A percentile compares a stretch with the other conserved stretches of the same genome.
Conservation (phyloP, 306 rosid genomes). For the Prunus dulcis region DNA sequence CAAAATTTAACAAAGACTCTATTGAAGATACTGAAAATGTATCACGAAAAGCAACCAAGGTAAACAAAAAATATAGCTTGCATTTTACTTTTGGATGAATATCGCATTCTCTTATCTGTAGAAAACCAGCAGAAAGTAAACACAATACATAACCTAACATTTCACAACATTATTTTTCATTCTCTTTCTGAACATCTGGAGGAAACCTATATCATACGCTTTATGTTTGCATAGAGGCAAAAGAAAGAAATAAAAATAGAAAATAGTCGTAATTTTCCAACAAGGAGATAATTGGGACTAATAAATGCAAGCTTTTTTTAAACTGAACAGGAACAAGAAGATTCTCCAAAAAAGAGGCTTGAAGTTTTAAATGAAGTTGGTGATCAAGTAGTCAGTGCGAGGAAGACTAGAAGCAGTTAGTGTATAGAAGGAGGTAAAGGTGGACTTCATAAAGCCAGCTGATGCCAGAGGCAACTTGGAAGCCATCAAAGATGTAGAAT, state of each 20-base stretch:
- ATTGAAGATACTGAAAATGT: neutral
- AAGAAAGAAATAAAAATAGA: neutral
- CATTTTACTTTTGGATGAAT: neutral
- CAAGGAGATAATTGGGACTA: neutral
- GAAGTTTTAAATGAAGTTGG: conserved; percentile 17
- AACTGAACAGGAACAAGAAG: conserved; percentile 26
- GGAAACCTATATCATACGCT: neutral
- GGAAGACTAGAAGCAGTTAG: conserved; percentile 14
- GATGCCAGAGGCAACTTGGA: neutral
- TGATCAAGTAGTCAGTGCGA: conserved; percentile 10
- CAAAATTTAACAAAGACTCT: neutral
- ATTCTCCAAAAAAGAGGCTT: conserved; percentile 3
- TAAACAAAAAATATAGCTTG: neutral
- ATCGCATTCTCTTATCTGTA: too few relatives aligned
- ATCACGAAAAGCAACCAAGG: conserved; percentile 7
- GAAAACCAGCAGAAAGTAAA: neutral
- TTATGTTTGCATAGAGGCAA: neutral
- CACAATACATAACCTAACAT: neutral
- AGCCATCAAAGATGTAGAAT: conserved; percentile 5
- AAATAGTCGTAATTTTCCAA: neutral
- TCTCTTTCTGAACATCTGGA: neutral
- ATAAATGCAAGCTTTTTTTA: neutral
- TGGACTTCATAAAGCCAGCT: neutral
- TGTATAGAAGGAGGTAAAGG: conserved; percentile 19
- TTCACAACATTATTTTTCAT: neutral